Base-by-base conservation (phyloP, 2,329 filamentous ascomycete species). In the Diaporthe sp. region DNA sequence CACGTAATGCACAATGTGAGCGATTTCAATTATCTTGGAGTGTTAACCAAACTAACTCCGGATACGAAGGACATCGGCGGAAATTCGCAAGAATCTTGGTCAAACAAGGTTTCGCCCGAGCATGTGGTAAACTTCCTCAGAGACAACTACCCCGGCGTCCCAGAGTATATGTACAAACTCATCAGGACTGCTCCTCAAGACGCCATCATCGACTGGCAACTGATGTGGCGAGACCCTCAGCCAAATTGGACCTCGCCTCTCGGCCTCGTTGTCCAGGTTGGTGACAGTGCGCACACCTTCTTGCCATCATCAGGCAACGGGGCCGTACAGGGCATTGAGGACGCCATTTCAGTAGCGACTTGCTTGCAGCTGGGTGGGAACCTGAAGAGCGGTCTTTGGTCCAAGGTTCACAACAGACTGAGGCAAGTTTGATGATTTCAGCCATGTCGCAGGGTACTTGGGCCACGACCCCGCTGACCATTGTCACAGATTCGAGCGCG, bases 21-120 rank as follows among this genome's bases (percentile, higher is more conserved):
- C 19, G 2, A 0, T 17, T 35, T 5, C 1, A 63, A 6, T 1
- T 9, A 15, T 4, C 12, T 1, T 25, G 1, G 19, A 8, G 1
- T 55, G 87, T 87, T 12, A 17, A 42, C 84, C 63, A 87, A 89
- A 73, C 86, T 90, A 71, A 87, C 84, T 73, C 89, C 86, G 87
- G 87, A 89, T 8, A 86, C 87, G 70, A 89, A 89, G 39, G 80
- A 82, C 70, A 80, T 85, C 69, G 86, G 85, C 58, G 83, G 81
- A 7, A 85, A 87, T 74, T 85, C 87, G 51, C 82, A 86, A 66
- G 85, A 88, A 76, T 85, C 85, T 30, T 87, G 85, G 85, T 83
- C 83, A 66, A 85, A 86, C 63, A 84, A 84, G 0, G 83, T 83
- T 17, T 84, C 84, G 65, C 81, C 85, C 2, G 81, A 84, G 61